These are phyloP conservation scores for Cercophora sp. DNA, from an alignment of 495 filamentous ascomycete genomes.

Conservation along the genomic window DNA sequence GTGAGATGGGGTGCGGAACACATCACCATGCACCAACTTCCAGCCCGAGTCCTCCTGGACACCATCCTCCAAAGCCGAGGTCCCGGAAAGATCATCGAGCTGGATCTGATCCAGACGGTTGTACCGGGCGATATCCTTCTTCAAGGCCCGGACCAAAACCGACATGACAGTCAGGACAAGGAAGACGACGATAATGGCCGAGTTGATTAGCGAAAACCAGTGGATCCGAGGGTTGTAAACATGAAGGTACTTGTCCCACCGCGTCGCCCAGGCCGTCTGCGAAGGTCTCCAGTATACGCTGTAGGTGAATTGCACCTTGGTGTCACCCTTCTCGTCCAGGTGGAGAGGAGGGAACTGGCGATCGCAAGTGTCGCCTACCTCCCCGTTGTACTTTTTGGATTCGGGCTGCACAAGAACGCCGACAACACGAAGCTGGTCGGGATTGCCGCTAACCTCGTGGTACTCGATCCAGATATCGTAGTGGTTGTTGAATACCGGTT, in stretches of 20 bases:
- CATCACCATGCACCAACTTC: slow-evolving; percentile 97
- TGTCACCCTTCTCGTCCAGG: slow-evolving; percentile 62
- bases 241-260: slow-evolving; percentile 97
- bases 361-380: slow-evolving; percentile 59
- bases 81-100: slow-evolving; percentile 76
- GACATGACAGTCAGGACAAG: slow-evolving; percentile 85
- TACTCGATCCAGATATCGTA: slow-evolving; percentile 93
- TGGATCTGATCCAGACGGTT: slow-evolving; percentile 85
- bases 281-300: slow-evolving; percentile 81
- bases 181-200: slow-evolving; percentile 88
- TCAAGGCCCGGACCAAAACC: slow-evolving; percentile 77
- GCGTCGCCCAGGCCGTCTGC: slow-evolving; percentile 82
- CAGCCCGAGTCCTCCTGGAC: slow-evolving; percentile 97
- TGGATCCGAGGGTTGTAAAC: slow-evolving; percentile 95
- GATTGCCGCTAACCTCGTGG: slow-evolving; percentile 60
- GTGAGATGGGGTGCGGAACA: slow-evolving; percentile 82
- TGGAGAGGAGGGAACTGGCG: slow-evolving; percentile 46
- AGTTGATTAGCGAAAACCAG: slow-evolving; percentile 96
- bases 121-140: slow-evolving; percentile 93
- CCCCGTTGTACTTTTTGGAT: slow-evolving; percentile 60
- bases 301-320: slow-evolving; percentile 81
- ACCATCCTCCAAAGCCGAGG: slow-evolving; percentile 77
- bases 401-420: slow-evolving; percentile 81
- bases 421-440: slow-evolving; percentile 74
- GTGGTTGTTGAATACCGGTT: slow-evolving; percentile 78